Base-by-base conservation (phyloP, 2,329 filamentous ascomycete genomes). In the Cladophialophora exuberans region DNA sequence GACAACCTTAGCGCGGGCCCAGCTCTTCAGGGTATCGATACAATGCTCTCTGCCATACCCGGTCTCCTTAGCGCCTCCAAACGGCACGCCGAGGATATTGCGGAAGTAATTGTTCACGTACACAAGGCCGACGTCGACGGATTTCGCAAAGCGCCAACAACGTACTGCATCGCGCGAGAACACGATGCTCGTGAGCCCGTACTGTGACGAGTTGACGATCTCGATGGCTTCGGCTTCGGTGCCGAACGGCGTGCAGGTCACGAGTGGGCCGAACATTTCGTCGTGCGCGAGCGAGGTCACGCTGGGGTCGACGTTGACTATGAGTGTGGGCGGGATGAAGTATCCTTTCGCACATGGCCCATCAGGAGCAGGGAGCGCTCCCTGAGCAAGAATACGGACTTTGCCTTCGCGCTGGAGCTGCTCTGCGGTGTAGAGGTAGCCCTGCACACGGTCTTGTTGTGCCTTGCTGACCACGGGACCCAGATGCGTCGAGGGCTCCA, bases 31-130 rank as follows among this genome's bases (percentile, higher is more conserved):
- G 0, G 82, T 83, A 23, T 56, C 48, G 4, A 70, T 62, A 1
- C 78, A 73, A 59, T 82, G 81, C 71, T 94, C 90, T 50, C 87
- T 84, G 36, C 89, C 89, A 56, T 92, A 88, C 58, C 90, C 89
- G 18, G 78, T 83, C 74, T 90, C 82, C 74, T 92, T 92, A 77
- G 82, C 90, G 0, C 90, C 90, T 52, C 87, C 86, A 63, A 92
- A 92, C 22, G 82, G 82, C 18, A 52, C 47, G 2, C 44, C 52
- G 4, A 48, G 23, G 13, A 53, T 35, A 26, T 54, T 33, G 13
- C 45, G 56, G 33, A 46, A 55, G 30, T 76, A 80, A 23, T 66
- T 64, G 53, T 87, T 86, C 59, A 86, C 78, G 78, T 81, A 86
- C 0, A 86, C 79, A 9, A 72, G 78, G 0, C 84, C 83, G 0